Conservation (phyloP, 106 monocot species). For the Gastrodia elata region DNA sequence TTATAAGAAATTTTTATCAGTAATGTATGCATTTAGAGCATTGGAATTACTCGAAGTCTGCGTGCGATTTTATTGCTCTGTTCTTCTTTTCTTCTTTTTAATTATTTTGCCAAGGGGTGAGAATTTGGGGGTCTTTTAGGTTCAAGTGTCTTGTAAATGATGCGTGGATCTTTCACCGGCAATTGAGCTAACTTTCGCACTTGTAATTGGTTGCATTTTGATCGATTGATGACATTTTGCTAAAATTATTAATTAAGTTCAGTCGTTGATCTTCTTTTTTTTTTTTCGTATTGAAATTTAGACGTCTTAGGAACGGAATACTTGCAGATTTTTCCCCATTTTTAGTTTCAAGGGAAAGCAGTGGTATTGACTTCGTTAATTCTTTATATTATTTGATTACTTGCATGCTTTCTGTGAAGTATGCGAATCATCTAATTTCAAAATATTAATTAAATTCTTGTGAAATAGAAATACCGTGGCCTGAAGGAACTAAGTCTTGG, state of each 20-base stretch:
- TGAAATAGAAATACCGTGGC: not conserved
- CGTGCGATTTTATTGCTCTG: not conserved
- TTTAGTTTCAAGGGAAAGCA: not conserved
- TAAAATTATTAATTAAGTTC: not conserved
- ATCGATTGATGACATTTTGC: conserved; percentile 12
- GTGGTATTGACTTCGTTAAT: not conserved
- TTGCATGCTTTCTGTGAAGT: not conserved
- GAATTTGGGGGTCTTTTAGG: conserved; percentile 6
- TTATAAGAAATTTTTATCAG: not conserved
- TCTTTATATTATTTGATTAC: not conserved
- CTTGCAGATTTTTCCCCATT: not conserved
- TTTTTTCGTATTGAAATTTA: not conserved
- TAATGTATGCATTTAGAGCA: not conserved
- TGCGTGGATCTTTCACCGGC: not conserved
- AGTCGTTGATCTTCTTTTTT: not conserved
- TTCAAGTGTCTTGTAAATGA: not conserved
- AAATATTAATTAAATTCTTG: not conserved
- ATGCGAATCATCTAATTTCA: not conserved
- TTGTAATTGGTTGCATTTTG: too few relatives aligned
- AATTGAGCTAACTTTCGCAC: not conserved
- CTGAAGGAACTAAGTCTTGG: conserved; percentile 2
- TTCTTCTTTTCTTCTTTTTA: not conserved
- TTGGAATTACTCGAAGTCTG: not conserved
- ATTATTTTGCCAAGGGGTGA: not conserved
- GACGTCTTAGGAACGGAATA: not conserved